A percentile compares a stretch with the other conserved stretches of the same genome.
Conservation (phyloP, 1,139 yeast species). For the Hansenula sp. region DNA sequence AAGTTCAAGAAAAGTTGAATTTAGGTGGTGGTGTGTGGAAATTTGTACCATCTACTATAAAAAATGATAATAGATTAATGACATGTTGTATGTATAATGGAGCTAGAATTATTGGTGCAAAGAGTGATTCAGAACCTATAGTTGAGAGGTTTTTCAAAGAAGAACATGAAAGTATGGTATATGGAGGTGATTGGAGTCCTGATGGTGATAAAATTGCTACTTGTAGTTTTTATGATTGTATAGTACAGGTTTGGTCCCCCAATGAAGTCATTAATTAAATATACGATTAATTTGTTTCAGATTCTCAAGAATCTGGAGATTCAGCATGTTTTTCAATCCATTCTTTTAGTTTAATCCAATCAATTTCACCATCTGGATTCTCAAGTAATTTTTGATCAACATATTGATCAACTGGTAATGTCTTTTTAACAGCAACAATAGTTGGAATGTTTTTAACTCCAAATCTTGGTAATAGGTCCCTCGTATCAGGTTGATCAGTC, state of each 20-base stretch:
- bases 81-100: constrained; percentile 97
- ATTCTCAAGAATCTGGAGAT: constrained; percentile 8
- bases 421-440: constrained; percentile 62
- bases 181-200: constrained; percentile 86
- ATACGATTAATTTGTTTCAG: background rate
- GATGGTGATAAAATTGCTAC: constrained; percentile 53
- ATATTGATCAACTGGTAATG: constrained; percentile 53
- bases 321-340: constrained; percentile 51
- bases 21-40: constrained; percentile 97
- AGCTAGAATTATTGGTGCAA: constrained; percentile 50
- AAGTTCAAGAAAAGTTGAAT: constrained; percentile 36
- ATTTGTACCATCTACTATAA: constrained; percentile 55
- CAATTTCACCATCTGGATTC: constrained; percentile 36
- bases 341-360: constrained; percentile 46
- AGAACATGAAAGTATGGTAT: constrained; percentile 88
- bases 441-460: constrained; percentile 57
- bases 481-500: constrained; percentile 59
- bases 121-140: constrained; percentile 29
- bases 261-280: constrained; percentile 3
- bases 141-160: constrained; percentile 51
- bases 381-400: constrained; percentile 32
- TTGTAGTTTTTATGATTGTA: constrained; percentile 87
- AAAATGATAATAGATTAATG: constrained; percentile 41
- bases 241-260: constrained; percentile 68
- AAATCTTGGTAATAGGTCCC: constrained; percentile 55